Evolutionary conservation across 768 basidiomycete species (phyloP), one percentile per base, ranked within the genome.

Genomic region (Podaxis mareebaensis): DNA sequence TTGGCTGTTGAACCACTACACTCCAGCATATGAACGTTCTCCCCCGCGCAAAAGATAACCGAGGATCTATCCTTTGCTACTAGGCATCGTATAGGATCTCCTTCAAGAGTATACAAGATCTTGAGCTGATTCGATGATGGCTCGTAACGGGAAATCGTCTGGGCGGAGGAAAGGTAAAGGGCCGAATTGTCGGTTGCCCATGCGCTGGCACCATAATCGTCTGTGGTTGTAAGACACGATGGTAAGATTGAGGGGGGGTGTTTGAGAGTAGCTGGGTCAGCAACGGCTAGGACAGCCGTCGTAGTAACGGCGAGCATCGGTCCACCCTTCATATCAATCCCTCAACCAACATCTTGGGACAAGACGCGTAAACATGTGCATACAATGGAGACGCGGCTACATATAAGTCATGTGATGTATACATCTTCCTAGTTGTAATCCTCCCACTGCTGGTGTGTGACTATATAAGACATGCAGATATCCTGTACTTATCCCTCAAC

Each of bases 141-240:
- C 17, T 85, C 82, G 66, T 88, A 90, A 72, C 77, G 77, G 60
- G 82, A 79, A 66, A 92, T 81, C 3, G 69, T 72, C 22, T 78
- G 70, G 46, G 75, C 66, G 10, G 81, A 82, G 1, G 85, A 77
- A 40, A 91, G 69, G 68, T 84, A 89, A 24, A 91, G 78, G 63
- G 72, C 74, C 33, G 77, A 72, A 64, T 83, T 85, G 71, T 90
- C 85, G 2, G 78, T 71, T 17, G 86, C 79, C 90, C 90, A 92
- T 15, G 78, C 70, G 62, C 77, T 77, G 26, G 83, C 73, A 4
- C 72, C 75, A 6, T 79, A 76, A 20, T 70, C 67, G 13, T 73
- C 67, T 38, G 73, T 68, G 22, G 78, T 76, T 55, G 73, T 64
- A 36, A 78, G 65, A 46, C 78, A 80, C 20, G 81, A 71, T 2